Evolutionary conservation across 2,329 filamentous ascomycete genomes (phyloP).

Genomic region (Pyricularia pennisetigena): DNA sequence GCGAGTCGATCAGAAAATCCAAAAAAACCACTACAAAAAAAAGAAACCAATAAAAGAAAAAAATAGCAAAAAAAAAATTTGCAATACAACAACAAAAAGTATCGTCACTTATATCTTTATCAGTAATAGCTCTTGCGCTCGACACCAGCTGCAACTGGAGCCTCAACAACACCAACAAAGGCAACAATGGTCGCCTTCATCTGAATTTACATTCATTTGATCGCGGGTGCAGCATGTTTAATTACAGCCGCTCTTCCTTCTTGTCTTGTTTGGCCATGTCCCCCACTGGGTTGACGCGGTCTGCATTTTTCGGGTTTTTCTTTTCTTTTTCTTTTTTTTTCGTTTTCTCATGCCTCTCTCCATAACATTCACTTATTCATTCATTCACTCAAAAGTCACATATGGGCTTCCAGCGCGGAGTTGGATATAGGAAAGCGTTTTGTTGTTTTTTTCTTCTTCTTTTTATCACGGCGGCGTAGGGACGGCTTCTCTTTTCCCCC

Average conservation of each 20-base stretch:
- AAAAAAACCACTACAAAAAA: not conserved
- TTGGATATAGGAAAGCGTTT: not conserved
- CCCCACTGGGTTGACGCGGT: not conserved
- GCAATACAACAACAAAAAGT: too few species aligned
- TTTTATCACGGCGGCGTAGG: not conserved
- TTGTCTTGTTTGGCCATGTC: not conserved
- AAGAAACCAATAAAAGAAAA: not conserved
- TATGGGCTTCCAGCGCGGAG: not conserved
- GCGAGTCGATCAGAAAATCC: not conserved
- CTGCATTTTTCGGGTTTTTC: not conserved
- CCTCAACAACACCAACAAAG: not conserved
- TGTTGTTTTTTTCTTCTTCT: not conserved
- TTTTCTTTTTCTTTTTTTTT: not conserved
- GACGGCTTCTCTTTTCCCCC: not conserved
- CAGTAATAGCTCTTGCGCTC: not conserved
- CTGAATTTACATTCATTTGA: not conserved
- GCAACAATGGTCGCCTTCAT: not conserved
- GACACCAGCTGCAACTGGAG: not conserved
- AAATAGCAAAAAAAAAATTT: not conserved
- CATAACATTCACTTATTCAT: not conserved
- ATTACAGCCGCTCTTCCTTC: not conserved
- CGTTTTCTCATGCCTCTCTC: not conserved
- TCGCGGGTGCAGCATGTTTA: not conserved
- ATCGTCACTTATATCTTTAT: not conserved
- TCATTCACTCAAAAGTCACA: not conserved